phyloP scores from a whole-genome alignment of 768 basidiomycete genomes.

The Hypsizygus marmoreus region DNA sequence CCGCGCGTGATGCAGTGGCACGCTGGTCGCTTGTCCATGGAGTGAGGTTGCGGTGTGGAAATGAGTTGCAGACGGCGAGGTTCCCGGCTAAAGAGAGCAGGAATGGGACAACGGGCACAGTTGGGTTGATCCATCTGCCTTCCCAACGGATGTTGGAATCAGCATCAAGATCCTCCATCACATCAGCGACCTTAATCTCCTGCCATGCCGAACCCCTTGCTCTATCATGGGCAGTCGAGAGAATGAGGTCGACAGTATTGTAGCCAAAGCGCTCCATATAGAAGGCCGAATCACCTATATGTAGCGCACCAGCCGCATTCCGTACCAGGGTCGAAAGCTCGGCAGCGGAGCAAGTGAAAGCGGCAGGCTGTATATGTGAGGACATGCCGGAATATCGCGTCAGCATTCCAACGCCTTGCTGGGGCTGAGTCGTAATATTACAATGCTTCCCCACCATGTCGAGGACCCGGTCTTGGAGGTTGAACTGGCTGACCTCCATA shows the following conservation, averaged over 20 bases:
- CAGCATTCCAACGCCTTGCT: slow-evolving; percentile 10
- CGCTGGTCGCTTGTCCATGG: not conserved
- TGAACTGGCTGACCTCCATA: slow-evolving; percentile 6
- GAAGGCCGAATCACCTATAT: not conserved
- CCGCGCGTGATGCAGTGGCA: not conserved
- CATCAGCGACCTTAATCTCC: not conserved
- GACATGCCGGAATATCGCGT: slow-evolving; percentile 7
- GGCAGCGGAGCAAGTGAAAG: not conserved
- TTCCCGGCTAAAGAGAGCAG: not conserved
- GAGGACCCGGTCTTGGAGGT: not conserved
- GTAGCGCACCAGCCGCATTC: not conserved
- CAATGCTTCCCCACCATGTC: slow-evolving; percentile 6
- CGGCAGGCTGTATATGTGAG: not conserved
- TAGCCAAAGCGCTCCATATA: slow-evolving; percentile 1
- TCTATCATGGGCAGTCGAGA: not conserved
- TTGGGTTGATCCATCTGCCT: slow-evolving; percentile 1
- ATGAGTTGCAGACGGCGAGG: slow-evolving; percentile 3
- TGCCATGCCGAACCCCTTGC: not conserved
- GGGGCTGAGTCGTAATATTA: slow-evolving; percentile 8
- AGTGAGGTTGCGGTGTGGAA: slow-evolving; percentile 1
- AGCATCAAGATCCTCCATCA: slow-evolving; percentile 4
- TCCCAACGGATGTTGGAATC: slow-evolving; percentile 1
- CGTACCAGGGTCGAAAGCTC: slow-evolving; percentile 3
- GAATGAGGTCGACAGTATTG: slow-evolving; percentile 1
- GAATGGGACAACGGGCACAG: slow-evolving; percentile 3